Conservation (phyloP, 495 filamentous ascomycete genomes). For the Immersiella caudata region DNA sequence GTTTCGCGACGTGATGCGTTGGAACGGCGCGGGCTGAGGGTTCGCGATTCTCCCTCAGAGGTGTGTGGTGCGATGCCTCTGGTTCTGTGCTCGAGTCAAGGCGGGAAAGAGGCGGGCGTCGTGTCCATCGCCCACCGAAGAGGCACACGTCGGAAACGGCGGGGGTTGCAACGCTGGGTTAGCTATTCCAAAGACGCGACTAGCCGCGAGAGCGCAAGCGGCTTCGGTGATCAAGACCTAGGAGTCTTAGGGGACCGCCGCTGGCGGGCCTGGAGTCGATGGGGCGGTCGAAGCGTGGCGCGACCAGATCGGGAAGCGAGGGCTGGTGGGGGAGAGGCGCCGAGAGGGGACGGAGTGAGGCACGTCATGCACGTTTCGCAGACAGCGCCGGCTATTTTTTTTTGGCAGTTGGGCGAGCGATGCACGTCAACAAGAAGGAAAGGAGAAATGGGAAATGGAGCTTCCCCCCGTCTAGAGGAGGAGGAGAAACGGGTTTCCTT, state of each 20-base stretch:
- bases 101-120: background rate
- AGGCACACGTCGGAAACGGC: background rate
- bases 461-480: conserved; percentile 11
- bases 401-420: background rate
- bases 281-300: conserved; percentile 8
- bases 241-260: background rate
- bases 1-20: conserved; percentile 21
- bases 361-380: conserved; percentile 15
- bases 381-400: background rate
- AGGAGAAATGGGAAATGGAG: conserved; percentile 4
- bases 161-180: background rate
- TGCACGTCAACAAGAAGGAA: conserved; percentile 3
- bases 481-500: conserved; percentile 15
- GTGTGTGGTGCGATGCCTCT: background rate
- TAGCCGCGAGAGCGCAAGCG: background rate
- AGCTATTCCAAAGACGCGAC: background rate
- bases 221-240: background rate
- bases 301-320: conserved; percentile 10
- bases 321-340: background rate
- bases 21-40: conserved; percentile 12
- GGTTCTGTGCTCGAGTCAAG: conserved; percentile 1
- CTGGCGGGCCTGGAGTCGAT: background rate
- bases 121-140: conserved; percentile 4
- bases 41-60: conserved; percentile 1
- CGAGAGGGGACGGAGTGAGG: background rate